Conservation (phyloP, 2,329 filamentous ascomycete genomes). For the Talaromyces verruculosus region DNA sequence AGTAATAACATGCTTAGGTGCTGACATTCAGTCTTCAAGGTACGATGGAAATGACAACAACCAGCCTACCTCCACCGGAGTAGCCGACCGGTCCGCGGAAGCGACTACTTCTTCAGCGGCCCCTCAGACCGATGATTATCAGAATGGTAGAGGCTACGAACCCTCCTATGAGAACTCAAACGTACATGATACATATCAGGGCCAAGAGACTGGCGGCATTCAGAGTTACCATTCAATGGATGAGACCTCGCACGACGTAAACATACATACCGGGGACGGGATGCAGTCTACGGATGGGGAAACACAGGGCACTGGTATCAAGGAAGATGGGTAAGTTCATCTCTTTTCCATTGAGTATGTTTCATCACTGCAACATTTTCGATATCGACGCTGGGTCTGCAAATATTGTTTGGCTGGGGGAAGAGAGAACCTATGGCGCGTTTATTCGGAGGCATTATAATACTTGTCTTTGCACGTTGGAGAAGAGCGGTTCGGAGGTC, state of each 20-base stretch:
- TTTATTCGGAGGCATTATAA: constrained; percentile 5
- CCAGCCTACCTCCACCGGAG: constrained; percentile 31
- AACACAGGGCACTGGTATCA: constrained; percentile 56
- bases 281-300: constrained; percentile 30
- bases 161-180: constrained; percentile 25
- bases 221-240: constrained; percentile 30
- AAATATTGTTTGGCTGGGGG: constrained; percentile 1
- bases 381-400: constrained; percentile 18
- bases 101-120: constrained; percentile 31
- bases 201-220: constrained; percentile 35
- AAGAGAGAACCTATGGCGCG: background rate
- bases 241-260: constrained; percentile 26
- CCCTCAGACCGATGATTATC: constrained; percentile 12
- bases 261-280: constrained; percentile 31
- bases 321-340: constrained; percentile 85
- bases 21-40: constrained; percentile 41
- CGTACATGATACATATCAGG: constrained; percentile 33
- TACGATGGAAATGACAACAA: constrained; percentile 66
- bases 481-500: background rate
- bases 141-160: constrained; percentile 8
- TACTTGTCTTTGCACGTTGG: background rate
- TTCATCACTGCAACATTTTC: constrained; percentile 27
- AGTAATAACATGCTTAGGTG: constrained; percentile 10
- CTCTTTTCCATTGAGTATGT: constrained; percentile 22
- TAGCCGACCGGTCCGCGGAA: constrained; percentile 41